Conservation (phyloP, 2,329 filamentous ascomycete genomes). For the Neocatenulostroma microsporum region DNA sequence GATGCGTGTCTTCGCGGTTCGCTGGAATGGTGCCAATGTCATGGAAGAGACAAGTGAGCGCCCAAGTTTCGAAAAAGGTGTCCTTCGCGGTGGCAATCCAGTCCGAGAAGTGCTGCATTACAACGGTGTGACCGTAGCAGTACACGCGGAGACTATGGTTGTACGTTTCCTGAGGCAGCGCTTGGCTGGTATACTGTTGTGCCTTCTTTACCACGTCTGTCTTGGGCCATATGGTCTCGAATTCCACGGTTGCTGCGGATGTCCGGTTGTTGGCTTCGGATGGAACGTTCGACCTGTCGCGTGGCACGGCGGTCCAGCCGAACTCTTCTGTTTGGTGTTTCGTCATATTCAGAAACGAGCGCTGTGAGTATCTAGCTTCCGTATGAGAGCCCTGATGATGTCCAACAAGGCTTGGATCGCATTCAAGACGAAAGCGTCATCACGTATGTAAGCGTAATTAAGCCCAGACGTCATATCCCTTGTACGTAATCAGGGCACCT, state of each 20-base stretch:
- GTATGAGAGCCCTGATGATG: too few species aligned
- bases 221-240: slow-evolving; percentile 16
- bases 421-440: too few species aligned
- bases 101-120: slow-evolving; percentile 38
- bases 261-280: slow-evolving; percentile 9
- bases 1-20: slow-evolving; percentile 49
- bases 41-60: slow-evolving; percentile 61
- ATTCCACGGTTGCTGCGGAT: slow-evolving; percentile 8
- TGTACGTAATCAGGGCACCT: too few species aligned
- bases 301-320: slow-evolving; percentile 21
- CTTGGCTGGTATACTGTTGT: slow-evolving; percentile 41
- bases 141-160: slow-evolving; percentile 68
- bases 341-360: too few species aligned
- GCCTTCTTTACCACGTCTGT: slow-evolving; percentile 16
- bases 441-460: too few species aligned
- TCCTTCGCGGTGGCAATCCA: slow-evolving; percentile 26
- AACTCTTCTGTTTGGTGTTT: slow-evolving; percentile 14
- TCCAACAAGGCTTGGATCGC: too few species aligned
- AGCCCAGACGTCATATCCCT: too few species aligned
- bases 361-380: too few species aligned
- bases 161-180: slow-evolving; percentile 51
- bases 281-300: slow-evolving; percentile 17
- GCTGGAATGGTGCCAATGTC: slow-evolving; percentile 62
- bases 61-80: slow-evolving; percentile 41
- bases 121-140: slow-evolving; percentile 49